These are phyloP conservation scores for Monosporascus cannonballus DNA, from an alignment of 2,329 filamentous ascomycete species.

Conservation along the genomic window DNA sequence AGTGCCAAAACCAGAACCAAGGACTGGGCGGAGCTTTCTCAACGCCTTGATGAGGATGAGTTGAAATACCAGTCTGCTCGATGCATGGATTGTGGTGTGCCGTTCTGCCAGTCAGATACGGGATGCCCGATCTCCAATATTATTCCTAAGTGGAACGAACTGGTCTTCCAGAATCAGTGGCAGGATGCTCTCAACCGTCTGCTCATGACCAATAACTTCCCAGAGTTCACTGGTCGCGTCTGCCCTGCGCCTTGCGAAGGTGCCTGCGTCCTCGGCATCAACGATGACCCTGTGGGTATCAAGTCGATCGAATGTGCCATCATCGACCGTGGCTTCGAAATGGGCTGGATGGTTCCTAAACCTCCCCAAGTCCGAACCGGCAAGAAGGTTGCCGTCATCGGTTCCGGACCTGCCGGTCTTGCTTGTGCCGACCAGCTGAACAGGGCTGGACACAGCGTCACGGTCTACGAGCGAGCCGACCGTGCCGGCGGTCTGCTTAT, in stretches of 20 bases:
- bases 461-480: slow-evolving; percentile 88
- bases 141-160: slow-evolving; percentile 93
- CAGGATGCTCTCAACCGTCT: slow-evolving; percentile 85
- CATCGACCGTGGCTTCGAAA: slow-evolving; percentile 94
- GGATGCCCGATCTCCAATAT: slow-evolving; percentile 97
- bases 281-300: slow-evolving; percentile 94
- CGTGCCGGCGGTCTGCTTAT: slow-evolving; percentile 87
- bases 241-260: slow-evolving; percentile 96
- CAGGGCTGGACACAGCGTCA: slow-evolving; percentile 81
- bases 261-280: slow-evolving; percentile 92
- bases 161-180: slow-evolving; percentile 75
- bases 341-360: slow-evolving; percentile 91
- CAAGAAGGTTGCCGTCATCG: slow-evolving; percentile 83
- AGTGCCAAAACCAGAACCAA: slow-evolving; percentile 76
- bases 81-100: slow-evolving; percentile 98
- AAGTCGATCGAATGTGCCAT: slow-evolving; percentile 98
- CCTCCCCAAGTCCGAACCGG: slow-evolving; percentile 76
- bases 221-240: slow-evolving; percentile 94
- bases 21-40: slow-evolving; percentile 89
- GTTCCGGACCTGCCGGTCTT: slow-evolving; percentile 86
- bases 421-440: slow-evolving; percentile 91
- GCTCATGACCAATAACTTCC: slow-evolving; percentile 97
- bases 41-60: slow-evolving; percentile 85
- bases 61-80: slow-evolving; percentile 94
- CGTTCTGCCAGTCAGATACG: slow-evolving; percentile 94